Conservation (phyloP, 306 rosid species). For the Lotus japonicus region DNA sequence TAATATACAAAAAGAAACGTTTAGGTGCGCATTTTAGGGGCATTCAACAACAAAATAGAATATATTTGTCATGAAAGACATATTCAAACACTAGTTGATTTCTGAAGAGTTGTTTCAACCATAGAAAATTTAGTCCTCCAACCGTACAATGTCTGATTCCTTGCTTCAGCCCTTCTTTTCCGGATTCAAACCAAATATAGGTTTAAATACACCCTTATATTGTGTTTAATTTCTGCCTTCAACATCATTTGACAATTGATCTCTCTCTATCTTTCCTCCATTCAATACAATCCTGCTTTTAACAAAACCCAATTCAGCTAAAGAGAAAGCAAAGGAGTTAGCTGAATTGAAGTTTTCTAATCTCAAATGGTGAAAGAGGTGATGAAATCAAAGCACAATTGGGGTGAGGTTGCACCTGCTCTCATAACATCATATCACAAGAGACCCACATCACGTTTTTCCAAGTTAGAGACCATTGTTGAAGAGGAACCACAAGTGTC, state of each 20-base stretch:
- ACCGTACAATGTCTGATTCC: neutral
- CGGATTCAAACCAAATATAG: neutral
- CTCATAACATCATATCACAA: constrained; percentile 9
- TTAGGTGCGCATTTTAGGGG: too few species aligned
- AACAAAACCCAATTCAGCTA: neutral
- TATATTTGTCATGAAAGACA: neutral
- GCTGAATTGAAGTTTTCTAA: neutral
- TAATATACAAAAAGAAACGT: too few species aligned
- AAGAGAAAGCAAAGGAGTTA: neutral
- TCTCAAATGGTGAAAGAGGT: constrained; percentile 11
- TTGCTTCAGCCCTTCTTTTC: neutral
- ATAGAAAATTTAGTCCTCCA: neutral
- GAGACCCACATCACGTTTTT: neutral
- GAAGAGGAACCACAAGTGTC: constrained; percentile 28
- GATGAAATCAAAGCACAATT: neutral
- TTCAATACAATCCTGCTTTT: neutral
- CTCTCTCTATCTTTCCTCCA: neutral
- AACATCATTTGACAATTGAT: neutral
- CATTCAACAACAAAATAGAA: neutral
- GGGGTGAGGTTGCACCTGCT: constrained; percentile 33
- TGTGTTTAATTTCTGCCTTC: neutral
- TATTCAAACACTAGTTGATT: neutral
- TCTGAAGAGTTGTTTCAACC: neutral
- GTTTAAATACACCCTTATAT: too few species aligned
- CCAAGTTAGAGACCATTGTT: constrained; percentile 15